These are phyloP conservation scores for Eimeria acervulina DNA, from an alignment of 169 alveolate genomes.

Conservation along the genomic window DNA sequence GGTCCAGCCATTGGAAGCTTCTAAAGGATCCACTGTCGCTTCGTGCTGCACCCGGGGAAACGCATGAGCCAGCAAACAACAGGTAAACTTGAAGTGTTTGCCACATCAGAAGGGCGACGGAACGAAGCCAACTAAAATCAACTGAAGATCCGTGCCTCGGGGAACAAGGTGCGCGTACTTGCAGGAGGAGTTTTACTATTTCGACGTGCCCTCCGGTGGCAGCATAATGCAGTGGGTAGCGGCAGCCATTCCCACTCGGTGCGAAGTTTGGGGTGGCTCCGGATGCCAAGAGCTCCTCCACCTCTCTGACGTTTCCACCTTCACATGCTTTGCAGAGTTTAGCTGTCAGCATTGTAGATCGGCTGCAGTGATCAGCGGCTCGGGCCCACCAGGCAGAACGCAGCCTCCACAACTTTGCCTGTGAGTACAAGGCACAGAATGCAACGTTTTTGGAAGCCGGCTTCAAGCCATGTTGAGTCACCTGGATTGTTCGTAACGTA, in stretches of 20 bases:
- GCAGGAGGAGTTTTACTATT: slow-evolving; percentile 72
- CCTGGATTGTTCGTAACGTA: not conserved
- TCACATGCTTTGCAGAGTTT: slow-evolving; percentile 81
- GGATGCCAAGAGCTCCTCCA: slow-evolving; percentile 61
- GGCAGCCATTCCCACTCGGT: slow-evolving; percentile 27
- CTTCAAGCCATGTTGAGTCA: too few relatives aligned
- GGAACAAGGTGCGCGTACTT: slow-evolving; percentile 15
- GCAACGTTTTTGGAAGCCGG: not conserved
- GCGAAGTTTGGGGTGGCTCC: slow-evolving; percentile 83
- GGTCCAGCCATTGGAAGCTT: slow-evolving; percentile 79
- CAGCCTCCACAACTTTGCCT: not conserved
- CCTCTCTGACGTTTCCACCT: slow-evolving; percentile 53
- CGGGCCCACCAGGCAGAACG: slow-evolving; percentile 4
- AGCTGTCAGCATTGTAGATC: slow-evolving; percentile 68
- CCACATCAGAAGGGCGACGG: not conserved
- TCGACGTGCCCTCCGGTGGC: slow-evolving; percentile 72
- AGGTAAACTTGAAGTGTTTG: not conserved
- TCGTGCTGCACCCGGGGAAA: slow-evolving; percentile 54
- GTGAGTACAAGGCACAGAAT: not conserved
- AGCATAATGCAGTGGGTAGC: slow-evolving; percentile 80
- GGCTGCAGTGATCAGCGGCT: not conserved
- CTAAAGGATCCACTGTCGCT: slow-evolving; percentile 78
- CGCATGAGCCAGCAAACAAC: not conserved
- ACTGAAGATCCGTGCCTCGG: not conserved
- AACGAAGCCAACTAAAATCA: not conserved